Base-by-base conservation (phyloP, 2,329 filamentous ascomycete species). In the Pseudocercospora musae region DNA sequence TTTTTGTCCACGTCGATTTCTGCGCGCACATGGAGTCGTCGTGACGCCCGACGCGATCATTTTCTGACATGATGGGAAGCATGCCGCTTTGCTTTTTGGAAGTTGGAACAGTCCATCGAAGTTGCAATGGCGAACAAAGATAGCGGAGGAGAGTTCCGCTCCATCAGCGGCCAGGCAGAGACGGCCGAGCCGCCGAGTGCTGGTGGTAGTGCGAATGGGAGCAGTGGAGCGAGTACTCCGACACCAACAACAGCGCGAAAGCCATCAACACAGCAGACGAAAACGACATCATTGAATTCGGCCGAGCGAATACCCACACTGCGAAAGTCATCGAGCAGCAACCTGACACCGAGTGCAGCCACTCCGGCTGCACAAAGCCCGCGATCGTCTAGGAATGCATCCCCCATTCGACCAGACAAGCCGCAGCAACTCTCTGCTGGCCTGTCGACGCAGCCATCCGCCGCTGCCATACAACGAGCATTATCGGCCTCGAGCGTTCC, bases 401-500 rank as follows among this genome's bases (percentile, higher is more conserved):
- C 80, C 54, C 80, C 80, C 6, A 73, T 77, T 53, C 76, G 80
- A 60, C 80, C 78, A 70, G 80, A 78, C 71, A 81, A 79, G 67
- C 76, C 72, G 10, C 56, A 62, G 29, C 52, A 33, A n/a, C 52
- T 33, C 31, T 18, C 52, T 9, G 72, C 65, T 52, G 66, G 73
- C 21, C 71, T 72, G 54, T 75, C 74, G 61, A 83, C 79, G 60
- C 80, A 84, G 59, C 83, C 87, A 37, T 86, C 87, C 56, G 83
- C 87, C 25, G 82, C 86, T 23, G 81, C 87, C 20, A 81, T 87
- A 61, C 84, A 89, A 75, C 85, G 87, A 73, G 85, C 87, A 62
- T 80, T 94, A 54, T 89, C 90, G 15, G 84, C 89, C 40, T 80
- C 87, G 37, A 87, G 81, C 67, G 89, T 87, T 54, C 89, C 91